Conservation (phyloP, 352 stramenopile species). For the Phytophthora syringae region DNA sequence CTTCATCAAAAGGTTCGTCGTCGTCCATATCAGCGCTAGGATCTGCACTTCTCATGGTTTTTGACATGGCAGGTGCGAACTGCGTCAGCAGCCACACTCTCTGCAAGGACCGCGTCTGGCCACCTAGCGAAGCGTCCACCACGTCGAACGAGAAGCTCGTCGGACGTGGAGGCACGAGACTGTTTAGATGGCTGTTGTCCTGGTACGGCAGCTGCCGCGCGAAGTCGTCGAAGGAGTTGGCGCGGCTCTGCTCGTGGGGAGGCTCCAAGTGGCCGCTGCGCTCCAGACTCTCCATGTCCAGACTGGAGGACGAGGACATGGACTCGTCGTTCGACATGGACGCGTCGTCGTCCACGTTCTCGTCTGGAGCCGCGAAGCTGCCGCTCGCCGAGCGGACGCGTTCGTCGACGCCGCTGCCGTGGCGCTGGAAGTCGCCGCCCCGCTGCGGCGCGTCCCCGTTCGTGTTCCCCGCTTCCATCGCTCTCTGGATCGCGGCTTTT, state of each 20-base stretch:
- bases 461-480: constrained; percentile 15
- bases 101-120: neutral
- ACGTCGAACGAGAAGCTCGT: constrained; percentile 37
- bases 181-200: neutral
- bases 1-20: constrained; percentile 46
- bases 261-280: constrained; percentile 1
- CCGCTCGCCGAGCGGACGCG: constrained; percentile 37
- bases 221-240: constrained; percentile 42
- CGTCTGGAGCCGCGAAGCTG: constrained; percentile 19
- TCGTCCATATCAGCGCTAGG: constrained; percentile 48
- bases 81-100: constrained; percentile 57
- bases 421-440: constrained; percentile 10
- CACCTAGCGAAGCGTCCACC: constrained; percentile 16
- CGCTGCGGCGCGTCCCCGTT: constrained; percentile 13
- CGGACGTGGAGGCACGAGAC: constrained; percentile 2
- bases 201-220: constrained; percentile 37
- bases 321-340: constrained; percentile 71
- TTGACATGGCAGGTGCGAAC: constrained; percentile 63
- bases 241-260: neutral
- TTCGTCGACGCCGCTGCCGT: constrained; percentile 23
- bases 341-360: constrained; percentile 40
- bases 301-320: constrained; percentile 58
- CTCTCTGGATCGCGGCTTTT: constrained; percentile 10
- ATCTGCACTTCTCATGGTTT: constrained; percentile 37
- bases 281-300: constrained; percentile 43